Evolutionary conservation across 345 rosid genomes (phyloP), one percentile per base, ranked within the genome.

Genomic region (Eutrema japonicum): DNA sequence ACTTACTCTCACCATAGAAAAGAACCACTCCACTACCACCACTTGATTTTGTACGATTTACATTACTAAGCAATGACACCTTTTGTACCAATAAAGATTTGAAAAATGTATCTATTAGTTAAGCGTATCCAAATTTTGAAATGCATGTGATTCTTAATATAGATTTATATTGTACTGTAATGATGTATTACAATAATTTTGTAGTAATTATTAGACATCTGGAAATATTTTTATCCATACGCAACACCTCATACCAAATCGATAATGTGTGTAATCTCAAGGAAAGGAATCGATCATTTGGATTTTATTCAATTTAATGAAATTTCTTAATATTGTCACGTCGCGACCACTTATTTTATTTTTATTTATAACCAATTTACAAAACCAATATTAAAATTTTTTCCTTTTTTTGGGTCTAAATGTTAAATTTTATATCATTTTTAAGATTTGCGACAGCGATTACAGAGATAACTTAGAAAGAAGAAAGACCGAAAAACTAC

Each of bases 211-310:
- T 52, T 53, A 42, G 3, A 51, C 33, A 10, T 50, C 35, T 61
- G 40, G 43, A 42, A 62, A 62, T 53, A 29, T 12, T 16, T 52
- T 52, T 4, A 49, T 36, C 45, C 41, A 72, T 61, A 52, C 51
- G 7, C 45, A 41, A 71, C 75, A 51, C 68, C 69, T 61, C 69
- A 72, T 13, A 26, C 76, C 69, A 62, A 51, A 41, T 41, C 54
- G 63, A 51, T 51, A 51, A 72, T 47, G 67, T 16, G 43, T 71
- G 52, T 59, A 30, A 50, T 61, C 36, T 61, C 61, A 49, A 49
- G 42, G 60, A 70, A 58, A 70, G 3, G 41, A 32, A 61, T 41
- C 68, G 49, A 71, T 61, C 50, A 71, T 71, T 62, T 64, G 22
- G 43, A 42, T 16, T 52, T 42, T 41, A 30, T 60, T 16, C 22